Evolutionary conservation across 805 yeast species (phyloP), one percentile per base, ranked within the genome.

Genomic region (Wickerhamomyces queroliae): DNA sequence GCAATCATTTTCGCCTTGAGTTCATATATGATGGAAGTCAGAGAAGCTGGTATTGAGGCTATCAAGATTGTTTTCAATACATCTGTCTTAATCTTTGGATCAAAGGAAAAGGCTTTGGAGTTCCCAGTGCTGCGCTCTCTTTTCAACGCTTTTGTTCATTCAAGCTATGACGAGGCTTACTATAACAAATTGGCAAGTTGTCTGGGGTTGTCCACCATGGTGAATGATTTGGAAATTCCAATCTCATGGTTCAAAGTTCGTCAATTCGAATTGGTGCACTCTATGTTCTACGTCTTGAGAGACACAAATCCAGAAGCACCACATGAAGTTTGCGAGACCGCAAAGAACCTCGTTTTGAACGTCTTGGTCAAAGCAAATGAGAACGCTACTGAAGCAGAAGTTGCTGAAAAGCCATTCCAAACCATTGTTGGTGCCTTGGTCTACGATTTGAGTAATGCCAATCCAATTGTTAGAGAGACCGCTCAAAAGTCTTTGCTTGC

Each of bases 281-380:
- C 96, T 0, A 74, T 93, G 59, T 79, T 91, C 48, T 95, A 89
- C 62, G 95, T 91, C 3, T 66, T 91, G 44, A 76, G 95, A 54
- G 99, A 93, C 53, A 83, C 95, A 0, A 90, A 95, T 0, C 72
- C 79, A 2, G 95, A 90, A 34, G 93, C 91, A 2, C 97, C 98
- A 1, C 72, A 78, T 34, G 78, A 74, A 44, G 95, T 91, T 12
- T 70, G 88, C 29, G 74, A 72, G 2, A 73, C 77, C 42, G 95
- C 98, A 0, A 76, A 78, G 44, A 70, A 71, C 2, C 65, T 93
- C 44, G 78, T 88, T 6, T 61, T 80, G 41, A 72, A 75, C 37
- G 67, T 89, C 16, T 60, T 95, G 27, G 70, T 64, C 25, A 76
- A 74, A 7, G 88, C 95, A 50, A 86, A 85, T 55, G 58, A 63